phyloP scores from a whole-genome alignment of 495 filamentous ascomycete genomes.

The Penicillium malachiteum region DNA sequence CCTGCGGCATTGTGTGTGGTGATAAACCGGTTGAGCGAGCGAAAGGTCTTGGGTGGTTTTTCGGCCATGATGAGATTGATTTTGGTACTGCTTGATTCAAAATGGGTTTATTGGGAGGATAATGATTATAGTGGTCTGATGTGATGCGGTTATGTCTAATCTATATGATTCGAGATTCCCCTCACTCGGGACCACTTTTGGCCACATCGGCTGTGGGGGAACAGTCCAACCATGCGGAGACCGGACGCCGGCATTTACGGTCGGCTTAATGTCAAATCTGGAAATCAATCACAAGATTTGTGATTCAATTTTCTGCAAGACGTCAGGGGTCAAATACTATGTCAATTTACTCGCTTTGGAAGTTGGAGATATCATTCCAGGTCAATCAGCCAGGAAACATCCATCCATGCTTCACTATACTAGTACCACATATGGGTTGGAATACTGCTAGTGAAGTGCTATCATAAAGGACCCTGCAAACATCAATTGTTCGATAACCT shows the following conservation, averaged over 20 bases:
- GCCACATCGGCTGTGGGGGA: conserved; percentile 31
- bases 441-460: too few species aligned
- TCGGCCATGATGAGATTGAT: conserved; percentile 11
- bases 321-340: too few species aligned
- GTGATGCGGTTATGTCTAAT: not conserved
- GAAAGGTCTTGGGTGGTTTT: conserved; percentile 27
- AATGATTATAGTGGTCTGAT: not conserved
- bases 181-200: conserved; percentile 22
- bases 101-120: not conserved
- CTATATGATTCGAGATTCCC: conserved; percentile 6
- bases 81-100: not conserved
- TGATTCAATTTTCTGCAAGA: too few species aligned
- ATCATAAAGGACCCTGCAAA: too few species aligned
- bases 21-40: conserved; percentile 39
- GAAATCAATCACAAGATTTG: too few species aligned
- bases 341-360: too few species aligned
- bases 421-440: too few species aligned
- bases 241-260: not conserved
- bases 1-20: conserved; percentile 36
- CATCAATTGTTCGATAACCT: too few species aligned
- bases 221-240: not conserved
- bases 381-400: too few species aligned
- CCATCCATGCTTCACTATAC: too few species aligned
- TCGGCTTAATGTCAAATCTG: not conserved
- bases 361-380: too few species aligned